Conservation (phyloP, 139 green algal species). For the Coccomyxa sp. region DNA sequence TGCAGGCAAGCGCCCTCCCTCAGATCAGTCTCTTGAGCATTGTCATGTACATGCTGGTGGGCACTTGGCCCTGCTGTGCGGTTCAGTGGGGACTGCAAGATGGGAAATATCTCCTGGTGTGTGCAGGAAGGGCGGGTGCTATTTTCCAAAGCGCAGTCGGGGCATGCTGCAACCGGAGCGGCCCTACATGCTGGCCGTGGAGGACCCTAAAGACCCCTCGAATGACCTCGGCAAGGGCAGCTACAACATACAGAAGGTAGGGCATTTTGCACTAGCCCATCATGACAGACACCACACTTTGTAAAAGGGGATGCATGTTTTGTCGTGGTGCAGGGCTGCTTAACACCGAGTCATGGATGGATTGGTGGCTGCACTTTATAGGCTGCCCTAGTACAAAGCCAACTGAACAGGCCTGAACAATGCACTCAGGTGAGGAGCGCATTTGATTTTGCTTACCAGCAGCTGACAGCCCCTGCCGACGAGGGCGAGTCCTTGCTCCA, state of each 20-base stretch:
- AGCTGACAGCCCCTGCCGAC: slow-evolving; percentile 32
- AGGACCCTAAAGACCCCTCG: slow-evolving; percentile 73
- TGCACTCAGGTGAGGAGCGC: slow-evolving; percentile 37
- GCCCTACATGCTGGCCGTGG: slow-evolving; percentile 65
- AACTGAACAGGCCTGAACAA: neutral
- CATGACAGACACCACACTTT: neutral
- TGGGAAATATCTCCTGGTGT: too few relatives aligned
- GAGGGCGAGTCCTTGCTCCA: slow-evolving; percentile 41
- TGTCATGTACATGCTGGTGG: neutral
- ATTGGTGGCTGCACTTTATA: neutral
- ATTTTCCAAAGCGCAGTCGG: slow-evolving; percentile 49
- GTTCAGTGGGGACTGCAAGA: too few relatives aligned
- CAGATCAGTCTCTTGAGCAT: slow-evolving; percentile 6
- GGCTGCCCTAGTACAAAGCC: neutral
- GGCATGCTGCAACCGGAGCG: slow-evolving; percentile 30
- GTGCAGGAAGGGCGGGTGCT: slow-evolving; percentile 41
- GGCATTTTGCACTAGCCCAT: neutral
- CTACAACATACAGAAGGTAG: slow-evolving; percentile 59
- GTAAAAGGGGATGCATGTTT: neutral
- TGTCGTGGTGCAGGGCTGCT: neutral
- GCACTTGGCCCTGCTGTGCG: neutral
- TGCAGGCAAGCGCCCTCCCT: slow-evolving; percentile 14
- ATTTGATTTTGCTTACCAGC: slow-evolving; percentile 55
- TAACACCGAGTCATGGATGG: neutral
- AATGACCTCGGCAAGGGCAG: slow-evolving; percentile 70